Percentiles rank a stretch among this genome's conserved stretches.
These are phyloP conservation scores for Xylaria sp. DNA, from an alignment of 2,329 filamentous ascomycete species.

Conservation along the genomic window DNA sequence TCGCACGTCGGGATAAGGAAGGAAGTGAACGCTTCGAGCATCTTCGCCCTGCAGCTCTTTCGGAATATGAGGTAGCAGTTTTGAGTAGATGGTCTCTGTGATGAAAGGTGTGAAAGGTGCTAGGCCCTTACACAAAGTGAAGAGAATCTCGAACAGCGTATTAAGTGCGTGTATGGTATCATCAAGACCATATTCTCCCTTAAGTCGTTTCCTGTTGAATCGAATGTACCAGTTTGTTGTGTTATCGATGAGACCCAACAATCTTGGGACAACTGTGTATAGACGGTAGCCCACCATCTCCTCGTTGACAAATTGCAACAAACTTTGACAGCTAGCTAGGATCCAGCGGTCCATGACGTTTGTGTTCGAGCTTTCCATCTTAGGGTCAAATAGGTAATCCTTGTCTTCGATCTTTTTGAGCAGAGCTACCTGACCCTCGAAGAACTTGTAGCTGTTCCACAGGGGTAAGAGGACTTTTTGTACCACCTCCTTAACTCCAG, in stretches of 20 bases:
- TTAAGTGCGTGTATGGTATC: conserved; percentile 92
- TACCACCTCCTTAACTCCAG: conserved; percentile 92
- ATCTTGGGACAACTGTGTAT: conserved; percentile 88
- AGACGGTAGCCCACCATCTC: conserved; percentile 85
- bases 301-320: conserved; percentile 88
- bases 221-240: conserved; percentile 99
- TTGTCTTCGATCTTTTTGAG: conserved; percentile 83
- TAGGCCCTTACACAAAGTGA: conserved; percentile 74
- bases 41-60: conserved; percentile 72
- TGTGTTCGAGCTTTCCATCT: conserved; percentile 74
- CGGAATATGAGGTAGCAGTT: conserved; percentile 81
- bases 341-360: conserved; percentile 99
- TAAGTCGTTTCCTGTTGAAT: conserved; percentile 82
- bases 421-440: conserved; percentile 83
- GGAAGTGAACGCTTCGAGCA: conserved; percentile 86
- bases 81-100: conserved; percentile 90
- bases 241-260: conserved; percentile 86
- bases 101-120: conserved; percentile 97
- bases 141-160: conserved; percentile 91
- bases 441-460: conserved; percentile 98
- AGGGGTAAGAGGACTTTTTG: conserved; percentile 87
- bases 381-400: conserved; percentile 79
- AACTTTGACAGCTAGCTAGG: conserved; percentile 86
- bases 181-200: conserved; percentile 66
- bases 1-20: conserved; percentile 86